Percentiles rank a stretch among this genome's conserved stretches.
Conservation (phyloP, 345 rosid species). For the Tarenaya hassleriana region DNA sequence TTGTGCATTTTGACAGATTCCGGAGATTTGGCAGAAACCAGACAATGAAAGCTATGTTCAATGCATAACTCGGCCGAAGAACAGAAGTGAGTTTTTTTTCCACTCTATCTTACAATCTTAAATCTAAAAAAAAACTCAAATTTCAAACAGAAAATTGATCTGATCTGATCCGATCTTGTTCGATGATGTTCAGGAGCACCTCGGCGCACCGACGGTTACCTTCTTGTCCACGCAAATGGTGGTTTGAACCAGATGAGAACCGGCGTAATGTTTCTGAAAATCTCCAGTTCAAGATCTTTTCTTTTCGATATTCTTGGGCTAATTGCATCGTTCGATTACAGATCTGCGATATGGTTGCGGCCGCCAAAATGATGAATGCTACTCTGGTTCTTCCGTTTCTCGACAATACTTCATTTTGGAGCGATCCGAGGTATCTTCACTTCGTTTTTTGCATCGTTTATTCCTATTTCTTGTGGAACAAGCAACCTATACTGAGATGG, state of each 20-base stretch:
- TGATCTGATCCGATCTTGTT: background rate
- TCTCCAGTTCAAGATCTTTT: background rate
- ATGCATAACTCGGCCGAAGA: slow-evolving; percentile 39
- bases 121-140: background rate
- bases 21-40: slow-evolving; percentile 52
- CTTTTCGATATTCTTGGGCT: background rate
- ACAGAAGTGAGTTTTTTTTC: slow-evolving; percentile 33
- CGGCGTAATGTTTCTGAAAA: slow-evolving; percentile 38
- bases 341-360: slow-evolving; percentile 77
- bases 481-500: background rate
- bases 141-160: background rate
- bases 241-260: slow-evolving; percentile 88
- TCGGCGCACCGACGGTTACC: slow-evolving; percentile 42
- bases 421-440: slow-evolving; percentile 49
- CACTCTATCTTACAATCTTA: background rate
- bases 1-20: slow-evolving; percentile 24
- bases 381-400: slow-evolving; percentile 59
- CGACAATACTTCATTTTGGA: slow-evolving; percentile 76
- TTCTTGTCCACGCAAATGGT: slow-evolving; percentile 70
- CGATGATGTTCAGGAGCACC: slow-evolving; percentile 15
- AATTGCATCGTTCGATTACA: slow-evolving; percentile 11
- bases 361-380: slow-evolving; percentile 68
- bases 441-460: background rate
- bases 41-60: slow-evolving; percentile 31
- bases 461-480: too few relatives aligned